Base-by-base conservation (phyloP, 2,329 filamentous ascomycete genomes). In the Colletotrichum somersetense region DNA sequence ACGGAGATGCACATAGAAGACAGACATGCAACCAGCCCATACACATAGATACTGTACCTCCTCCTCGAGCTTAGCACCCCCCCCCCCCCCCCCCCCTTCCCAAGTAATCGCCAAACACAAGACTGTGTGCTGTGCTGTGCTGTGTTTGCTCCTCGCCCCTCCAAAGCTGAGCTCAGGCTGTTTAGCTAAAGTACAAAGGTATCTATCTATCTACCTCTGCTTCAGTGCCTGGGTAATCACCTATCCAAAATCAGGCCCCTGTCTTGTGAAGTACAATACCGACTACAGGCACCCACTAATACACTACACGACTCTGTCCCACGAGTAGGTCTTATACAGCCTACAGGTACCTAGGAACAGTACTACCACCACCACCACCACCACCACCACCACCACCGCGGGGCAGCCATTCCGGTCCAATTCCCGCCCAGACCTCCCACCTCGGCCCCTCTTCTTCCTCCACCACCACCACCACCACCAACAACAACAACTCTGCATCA, bases 151-250 rank as follows among this genome's bases (percentile, higher is more conserved):
- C 30, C 30, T 8, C 18, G 26, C 42, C 42, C 42, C 42, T 44
- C 42, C 42, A 44, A 44, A 66, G 64, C 65, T 62, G 46, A 62
- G 46, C 59, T 62, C n/a, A 38, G 20, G 61, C 62, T 70, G 53
- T 46, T 53, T 14, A n/a, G 10, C 35, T 3, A 26, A 26, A 26
- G 26, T 2, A 26, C 26, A 26, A 26, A 26, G 26, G 26, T 26
- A 1, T 26, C 26, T 26, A 26, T 26, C 26, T 26, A 26, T 26
- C 26, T 26, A 26, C 26, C 26, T 26, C 26, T 26, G 26, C 26
- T 3, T 26, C 26, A 3, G 26, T 26, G 26, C 26, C 3, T 26
- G 3, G 26, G 26, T 26, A 26, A 26, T n/a, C n/a, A n/a, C n/a
- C n/a, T n/a, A n/a, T n/a, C n/a, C n/a, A n/a, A n/a, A n/a, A n/a